Base-by-base conservation (phyloP, 2,329 filamentous ascomycete species). In the Amauroascus verrucosus region DNA sequence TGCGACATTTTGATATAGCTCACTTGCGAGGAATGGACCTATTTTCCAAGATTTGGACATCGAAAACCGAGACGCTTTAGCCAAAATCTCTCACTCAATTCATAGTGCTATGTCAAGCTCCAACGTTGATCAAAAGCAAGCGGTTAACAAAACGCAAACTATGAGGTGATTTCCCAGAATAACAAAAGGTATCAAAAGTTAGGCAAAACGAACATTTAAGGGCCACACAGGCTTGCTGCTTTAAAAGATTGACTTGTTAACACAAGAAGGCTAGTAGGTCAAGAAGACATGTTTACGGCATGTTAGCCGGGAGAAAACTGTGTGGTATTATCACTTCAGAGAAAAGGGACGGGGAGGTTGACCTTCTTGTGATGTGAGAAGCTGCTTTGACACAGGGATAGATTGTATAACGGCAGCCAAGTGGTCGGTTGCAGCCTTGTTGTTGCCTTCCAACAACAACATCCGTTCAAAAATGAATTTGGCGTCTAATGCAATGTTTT, bases 21-120 rank as follows among this genome's bases (percentile, higher is more conserved):
- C 30, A 43, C 48, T 48, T 18, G 40, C 14, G 18, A 59, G 18
- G 30, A 56, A 59, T 14, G 49, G 22, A 40, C 58, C 57, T 11
- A 59, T 35, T 32, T 44, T 56, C 56, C 56, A 59, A 30, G 51
- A 47, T 26, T 18, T 56, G 9, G 33, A 41, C 13, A 6, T 6
- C 22, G 43, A 37, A n/a, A n/a, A n/a, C n/a, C n/a, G n/a, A n/a
- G n/a, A n/a, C n/a, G n/a, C n/a, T n/a, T n/a, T n/a, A n/a, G n/a
- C n/a, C n/a, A n/a, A 37, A 48, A 38, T 22, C 16, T 37, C 46
- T 18, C 13, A 16, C 30, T 3, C 26, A 46, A 22, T 4, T 6
- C 32, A 26, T 18, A 18, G 35, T 44, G n/a, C 26, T 11, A n/a
- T 45, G 44, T 26, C 14, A 35, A 22, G 2, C 2, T 24, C 30